Conservation (phyloP, 2,329 filamentous ascomycete species). For the Aspergillus sp. region DNA sequence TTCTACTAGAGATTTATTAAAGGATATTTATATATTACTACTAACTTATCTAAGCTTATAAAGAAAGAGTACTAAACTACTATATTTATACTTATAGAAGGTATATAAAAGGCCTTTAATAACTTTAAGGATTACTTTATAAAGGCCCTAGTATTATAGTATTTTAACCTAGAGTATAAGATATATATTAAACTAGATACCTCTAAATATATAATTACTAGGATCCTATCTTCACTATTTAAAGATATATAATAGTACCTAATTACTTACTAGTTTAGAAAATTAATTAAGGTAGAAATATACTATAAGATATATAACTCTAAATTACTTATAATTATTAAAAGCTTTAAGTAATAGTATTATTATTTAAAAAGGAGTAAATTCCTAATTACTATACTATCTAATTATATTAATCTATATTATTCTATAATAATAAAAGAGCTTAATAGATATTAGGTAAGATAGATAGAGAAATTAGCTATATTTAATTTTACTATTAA, state of each 20-base stretch:
- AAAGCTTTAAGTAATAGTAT: conserved; percentile 1
- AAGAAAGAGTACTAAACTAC: not conserved
- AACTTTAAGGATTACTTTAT: conserved; percentile 12
- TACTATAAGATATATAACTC: conserved; percentile 18
- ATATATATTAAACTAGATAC: conserved; percentile 17
- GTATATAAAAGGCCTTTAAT: conserved; percentile 10
- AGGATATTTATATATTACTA: conserved; percentile 12
- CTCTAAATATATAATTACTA: conserved; percentile 9
- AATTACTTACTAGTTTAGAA: conserved; percentile 19
- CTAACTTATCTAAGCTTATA: conserved; percentile 7
- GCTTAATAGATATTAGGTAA: conserved; percentile 12
- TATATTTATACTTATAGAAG: not conserved
- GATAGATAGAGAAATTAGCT: conserved; percentile 9
- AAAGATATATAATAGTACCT: conserved; percentile 13
- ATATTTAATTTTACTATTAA: conserved; percentile 10
- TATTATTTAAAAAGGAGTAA: conserved; percentile 14
- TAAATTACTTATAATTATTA: conserved; percentile 4
- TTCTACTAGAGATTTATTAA: conserved; percentile 29
- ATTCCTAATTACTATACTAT: conserved; percentile 11
- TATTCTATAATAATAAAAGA: conserved; percentile 8
- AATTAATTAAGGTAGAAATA: conserved; percentile 10
- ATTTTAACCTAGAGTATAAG: conserved; percentile 11
- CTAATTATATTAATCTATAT: conserved; percentile 10
- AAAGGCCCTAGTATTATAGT: conserved; percentile 8
- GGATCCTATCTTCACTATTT: conserved; percentile 4